Conservation (phyloP, 495 filamentous ascomycete genomes). For the Pyrenula massariospora region DNA sequence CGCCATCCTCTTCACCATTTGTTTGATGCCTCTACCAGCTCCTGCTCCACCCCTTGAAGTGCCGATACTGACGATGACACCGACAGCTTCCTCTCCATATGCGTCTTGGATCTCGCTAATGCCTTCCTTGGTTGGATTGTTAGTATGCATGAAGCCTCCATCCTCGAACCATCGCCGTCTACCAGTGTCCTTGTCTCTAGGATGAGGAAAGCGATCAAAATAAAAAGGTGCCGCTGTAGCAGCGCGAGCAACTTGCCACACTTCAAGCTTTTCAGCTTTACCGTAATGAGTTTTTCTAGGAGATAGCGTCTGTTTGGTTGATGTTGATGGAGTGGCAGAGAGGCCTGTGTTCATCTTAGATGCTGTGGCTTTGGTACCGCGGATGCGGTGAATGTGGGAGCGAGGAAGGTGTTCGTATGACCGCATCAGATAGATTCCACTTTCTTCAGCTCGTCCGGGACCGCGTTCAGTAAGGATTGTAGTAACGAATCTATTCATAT, state of each 20-base stretch:
- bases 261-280: constrained; percentile 2
- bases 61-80: constrained; percentile 10
- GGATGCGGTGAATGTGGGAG: no score
- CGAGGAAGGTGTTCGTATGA: constrained; percentile 4
- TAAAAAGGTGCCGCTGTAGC: constrained; percentile 9
- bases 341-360: background rate
- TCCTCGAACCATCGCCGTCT: constrained; percentile 2
- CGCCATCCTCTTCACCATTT: background rate
- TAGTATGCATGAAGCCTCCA: constrained; percentile 6
- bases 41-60: background rate
- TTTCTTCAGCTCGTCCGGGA: background rate
- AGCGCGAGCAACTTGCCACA: constrained; percentile 13
- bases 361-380: background rate
- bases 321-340: background rate
- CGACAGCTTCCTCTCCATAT: constrained; percentile 1
- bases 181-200: background rate
- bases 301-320: background rate
- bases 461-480: background rate
- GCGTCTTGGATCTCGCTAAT: constrained; percentile 7
- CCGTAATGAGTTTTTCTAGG: constrained; percentile 1
- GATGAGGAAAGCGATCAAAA: constrained; percentile 7
- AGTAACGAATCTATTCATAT: background rate
- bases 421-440: constrained; percentile 4
- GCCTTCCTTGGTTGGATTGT: constrained; percentile 3
- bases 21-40: background rate